Conservation (phyloP, 1,284 basidiomycete genomes). For the Ceratobasidium sp. region DNA sequence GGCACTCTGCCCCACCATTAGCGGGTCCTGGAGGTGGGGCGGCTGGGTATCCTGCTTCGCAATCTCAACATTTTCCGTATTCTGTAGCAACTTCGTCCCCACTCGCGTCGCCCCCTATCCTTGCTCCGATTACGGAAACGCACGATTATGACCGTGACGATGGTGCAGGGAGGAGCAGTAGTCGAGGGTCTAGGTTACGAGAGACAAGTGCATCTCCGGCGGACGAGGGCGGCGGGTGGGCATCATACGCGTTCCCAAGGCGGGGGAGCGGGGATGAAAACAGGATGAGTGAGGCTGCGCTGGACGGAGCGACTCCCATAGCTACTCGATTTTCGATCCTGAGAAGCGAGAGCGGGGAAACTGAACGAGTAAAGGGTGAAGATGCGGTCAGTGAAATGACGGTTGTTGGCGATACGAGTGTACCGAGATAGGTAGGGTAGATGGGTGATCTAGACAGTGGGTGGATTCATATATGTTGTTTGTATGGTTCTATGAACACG, state of each 20-base stretch:
- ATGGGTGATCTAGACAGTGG: not conserved
- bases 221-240: constrained; percentile 26
- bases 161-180: not conserved
- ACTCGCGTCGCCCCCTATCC: constrained; percentile 21
- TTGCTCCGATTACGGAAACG: constrained; percentile 6
- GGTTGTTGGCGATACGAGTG: not conserved
- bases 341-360: not conserved
- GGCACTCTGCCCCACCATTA: constrained; percentile 17
- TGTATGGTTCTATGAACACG: constrained; percentile 21
- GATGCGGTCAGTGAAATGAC: constrained; percentile 33
- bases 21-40: not conserved
- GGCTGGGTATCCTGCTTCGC: constrained; percentile 36
- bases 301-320: constrained; percentile 33
- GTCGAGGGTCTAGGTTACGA: constrained; percentile 5
- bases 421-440: not conserved
- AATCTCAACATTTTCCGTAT: constrained; percentile 38
- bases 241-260: constrained; percentile 25
- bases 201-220: constrained; percentile 13
- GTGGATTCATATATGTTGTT: not conserved
- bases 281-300: constrained; percentile 28
- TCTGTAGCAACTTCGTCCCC: constrained; percentile 18
- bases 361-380: not conserved
- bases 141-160: not conserved
- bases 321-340: constrained; percentile 19
- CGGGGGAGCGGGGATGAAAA: not conserved